These are phyloP conservation scores for Peterozyma toletana DNA, from an alignment of 805 yeast genomes.

Conservation along the genomic window DNA sequence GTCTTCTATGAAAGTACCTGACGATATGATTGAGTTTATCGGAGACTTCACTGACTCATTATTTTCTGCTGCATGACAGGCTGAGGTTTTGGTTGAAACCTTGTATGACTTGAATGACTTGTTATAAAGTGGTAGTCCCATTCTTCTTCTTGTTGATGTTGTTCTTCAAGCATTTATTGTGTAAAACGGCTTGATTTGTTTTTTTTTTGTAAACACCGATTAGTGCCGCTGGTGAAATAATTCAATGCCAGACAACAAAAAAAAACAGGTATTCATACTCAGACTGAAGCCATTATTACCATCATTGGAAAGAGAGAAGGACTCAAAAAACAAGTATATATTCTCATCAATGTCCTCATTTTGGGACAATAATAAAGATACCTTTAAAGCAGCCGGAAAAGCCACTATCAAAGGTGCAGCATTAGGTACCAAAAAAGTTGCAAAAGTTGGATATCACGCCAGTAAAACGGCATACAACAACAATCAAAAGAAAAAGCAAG, in stretches of 20 bases:
- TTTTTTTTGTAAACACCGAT: too few relatives aligned
- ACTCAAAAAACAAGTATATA: too few relatives aligned
- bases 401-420: conserved; percentile 46
- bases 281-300: too few relatives aligned
- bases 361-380: conserved; percentile 46
- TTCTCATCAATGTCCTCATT: conserved; percentile 16
- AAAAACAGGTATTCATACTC: background rate
- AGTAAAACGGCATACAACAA: conserved; percentile 42
- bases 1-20: too few relatives aligned
- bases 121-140: background rate
- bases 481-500: conserved; percentile 12
- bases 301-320: too few relatives aligned
- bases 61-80: too few relatives aligned
- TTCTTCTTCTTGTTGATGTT: background rate
- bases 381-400: conserved; percentile 40
- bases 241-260: background rate
- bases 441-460: conserved; percentile 36
- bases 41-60: too few relatives aligned
- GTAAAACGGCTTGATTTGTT: too few relatives aligned
- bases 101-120: conserved; percentile 3
- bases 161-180: background rate
- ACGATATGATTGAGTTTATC: too few relatives aligned
- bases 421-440: conserved; percentile 37
- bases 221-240: too few relatives aligned
- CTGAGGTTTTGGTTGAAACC: conserved; percentile 1